Percentiles rank a stretch among this genome's conserved stretches.
phyloP scores from a whole-genome alignment of 257 asterid species.

The Coffea canephora region DNA sequence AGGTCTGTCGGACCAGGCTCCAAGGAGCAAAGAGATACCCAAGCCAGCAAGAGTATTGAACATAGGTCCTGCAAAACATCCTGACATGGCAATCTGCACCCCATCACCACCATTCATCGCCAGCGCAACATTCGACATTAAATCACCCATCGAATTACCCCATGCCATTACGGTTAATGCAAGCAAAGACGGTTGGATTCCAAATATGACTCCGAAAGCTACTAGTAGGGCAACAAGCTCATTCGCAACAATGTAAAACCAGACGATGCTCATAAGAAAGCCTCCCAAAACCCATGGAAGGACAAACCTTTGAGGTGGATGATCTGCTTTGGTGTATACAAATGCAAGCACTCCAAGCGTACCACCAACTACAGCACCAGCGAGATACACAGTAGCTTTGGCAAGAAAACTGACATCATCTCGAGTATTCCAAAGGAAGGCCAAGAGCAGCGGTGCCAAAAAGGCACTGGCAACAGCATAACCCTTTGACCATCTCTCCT shows the following conservation, averaged over 20 bases:
- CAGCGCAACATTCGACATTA: slow-evolving; percentile 74
- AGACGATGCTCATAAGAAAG: slow-evolving; percentile 69
- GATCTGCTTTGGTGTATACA: slow-evolving; percentile 37
- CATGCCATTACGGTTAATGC: slow-evolving; percentile 73
- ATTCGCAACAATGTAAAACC: slow-evolving; percentile 76
- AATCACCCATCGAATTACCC: slow-evolving; percentile 92
- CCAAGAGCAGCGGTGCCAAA: slow-evolving; percentile 58
- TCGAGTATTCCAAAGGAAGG: slow-evolving; percentile 48
- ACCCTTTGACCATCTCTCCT: slow-evolving; percentile 68
- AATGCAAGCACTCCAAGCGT: slow-evolving; percentile 51
- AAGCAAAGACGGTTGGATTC: slow-evolving; percentile 53
- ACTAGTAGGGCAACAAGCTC: slow-evolving; percentile 73
- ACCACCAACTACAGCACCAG: slow-evolving; percentile 35
- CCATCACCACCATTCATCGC: slow-evolving; percentile 62
- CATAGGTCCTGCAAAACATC: slow-evolving; percentile 88
- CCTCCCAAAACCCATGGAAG: slow-evolving; percentile 80
- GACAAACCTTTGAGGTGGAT: slow-evolving; percentile 48
- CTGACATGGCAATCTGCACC: slow-evolving; percentile 80
- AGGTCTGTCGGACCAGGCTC: slow-evolving; percentile 58
- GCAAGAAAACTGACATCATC: slow-evolving; percentile 13
- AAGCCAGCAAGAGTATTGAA: slow-evolving; percentile 72
- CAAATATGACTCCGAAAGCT: slow-evolving; percentile 54
- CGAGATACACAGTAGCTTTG: slow-evolving; percentile 20
- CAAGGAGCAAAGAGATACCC: slow-evolving; percentile 66
- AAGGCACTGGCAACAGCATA: slow-evolving; percentile 59